A percentile compares a stretch with the other conserved stretches of the same genome.
These are phyloP conservation scores for Mucor indicus DNA, from an alignment of 371 early-diverging fungal genomes.

Conservation along the genomic window DNA sequence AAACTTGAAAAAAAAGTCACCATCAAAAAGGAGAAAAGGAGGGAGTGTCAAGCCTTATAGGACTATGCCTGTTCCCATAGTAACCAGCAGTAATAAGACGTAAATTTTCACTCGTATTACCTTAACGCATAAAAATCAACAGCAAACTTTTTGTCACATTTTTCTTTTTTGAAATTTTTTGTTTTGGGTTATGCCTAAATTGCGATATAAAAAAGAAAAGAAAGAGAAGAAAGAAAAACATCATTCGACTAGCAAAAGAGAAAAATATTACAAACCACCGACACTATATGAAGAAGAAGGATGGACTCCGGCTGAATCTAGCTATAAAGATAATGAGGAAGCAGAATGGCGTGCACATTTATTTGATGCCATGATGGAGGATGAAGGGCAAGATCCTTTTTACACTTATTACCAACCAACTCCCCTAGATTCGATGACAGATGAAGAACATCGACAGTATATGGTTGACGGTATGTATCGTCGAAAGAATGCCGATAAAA, in stretches of 20 bases:
- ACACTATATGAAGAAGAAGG: conserved; percentile 36
- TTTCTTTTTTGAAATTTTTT: no score
- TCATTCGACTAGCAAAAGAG: conserved; percentile 1
- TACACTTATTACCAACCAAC: conserved; percentile 18
- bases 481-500: conserved; percentile 28
- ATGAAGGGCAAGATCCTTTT: conserved; percentile 43
- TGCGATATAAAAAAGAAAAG: conserved; percentile 3
- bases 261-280: conserved; percentile 17
- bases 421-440: conserved; percentile 23
- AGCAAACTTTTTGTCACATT: no score
- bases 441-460: conserved; percentile 43
- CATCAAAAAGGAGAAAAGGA: no score
- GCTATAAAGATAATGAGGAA: conserved; percentile 19
- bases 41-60: no score
- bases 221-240: conserved; percentile 15
- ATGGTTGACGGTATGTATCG: conserved; percentile 39
- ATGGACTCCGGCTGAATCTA: conserved; percentile 25
- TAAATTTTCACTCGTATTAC: no score
- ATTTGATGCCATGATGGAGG: conserved; percentile 48
- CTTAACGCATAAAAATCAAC: no score
- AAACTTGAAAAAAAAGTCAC: neutral
- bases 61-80: no score
- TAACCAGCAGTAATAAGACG: no score
- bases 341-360: conserved; percentile 34
- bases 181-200: no score